Base-by-base conservation (phyloP, 176 grass and related monocot species). In the Oropetium thomaeum region DNA sequence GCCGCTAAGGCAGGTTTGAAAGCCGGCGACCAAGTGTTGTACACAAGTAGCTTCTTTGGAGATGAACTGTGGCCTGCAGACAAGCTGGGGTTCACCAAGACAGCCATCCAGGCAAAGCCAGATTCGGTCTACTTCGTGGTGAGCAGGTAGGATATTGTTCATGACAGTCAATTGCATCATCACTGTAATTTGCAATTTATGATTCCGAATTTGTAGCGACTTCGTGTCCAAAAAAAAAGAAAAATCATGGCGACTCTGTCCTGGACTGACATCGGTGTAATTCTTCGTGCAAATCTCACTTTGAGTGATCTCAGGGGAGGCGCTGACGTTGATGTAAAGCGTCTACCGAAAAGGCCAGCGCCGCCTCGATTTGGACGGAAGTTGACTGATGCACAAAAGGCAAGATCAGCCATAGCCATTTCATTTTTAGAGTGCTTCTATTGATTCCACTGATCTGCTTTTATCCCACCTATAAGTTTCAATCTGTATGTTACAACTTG, bases 21-120 rank as follows among this genome's bases (percentile, higher is more conserved):
- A 73, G 31, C 65, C 10, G 89, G 96, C 27, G 96, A 99, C 69
- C 96, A 99, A 57, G 96, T 99, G 11, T 31, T 95, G 69, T 99
- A 99, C 77, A 99, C 91, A 52, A 99, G 96, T 65, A 92, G 91
- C 74, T 99, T 95, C 67, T 99, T 99, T 31, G 91, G 96, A 41
- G 91, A 99, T 84, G 91, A 95, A 76, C 54, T 99, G 15, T 99
- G 96, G 91, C 91, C 96, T 72, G 96, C 96, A 69, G 96, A 99
- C 58, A 99, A 95, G 89, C 91, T 99, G 66, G 96, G 96, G 15
- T 99, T 95, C 79, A 95, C 96, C 76, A 92, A 95, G 88, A 99
- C 91, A 69, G 89, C 91, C 37, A 99, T 99, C 78, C 91, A 99
- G 80, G 96, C 91, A 58, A 99, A 99, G 74, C 72, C 91, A 79